Conservation (phyloP, 2,329 filamentous ascomycete genomes). For the Fusarium phyllophilum region DNA sequence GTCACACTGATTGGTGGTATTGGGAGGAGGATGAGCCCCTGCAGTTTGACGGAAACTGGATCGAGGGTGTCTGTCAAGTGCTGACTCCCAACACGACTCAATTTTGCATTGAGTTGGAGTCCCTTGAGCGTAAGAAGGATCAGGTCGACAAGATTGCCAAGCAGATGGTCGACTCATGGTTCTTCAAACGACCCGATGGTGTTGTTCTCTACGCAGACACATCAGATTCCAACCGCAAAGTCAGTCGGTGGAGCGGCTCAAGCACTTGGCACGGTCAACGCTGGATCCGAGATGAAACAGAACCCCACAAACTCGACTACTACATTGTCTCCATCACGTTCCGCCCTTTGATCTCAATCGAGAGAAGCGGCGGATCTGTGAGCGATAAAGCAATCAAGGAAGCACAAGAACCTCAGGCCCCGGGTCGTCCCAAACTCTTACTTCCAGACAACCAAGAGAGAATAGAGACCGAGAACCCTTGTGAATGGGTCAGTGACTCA, state of each 20-base stretch:
- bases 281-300: constrained; percentile 57
- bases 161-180: constrained; percentile 38
- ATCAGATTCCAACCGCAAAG: constrained; percentile 35
- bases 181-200: constrained; percentile 46
- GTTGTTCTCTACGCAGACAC: constrained; percentile 45
- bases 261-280: constrained; percentile 52
- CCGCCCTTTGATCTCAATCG: constrained; percentile 29
- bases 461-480: not conserved
- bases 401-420: not conserved
- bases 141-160: constrained; percentile 58
- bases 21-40: constrained; percentile 43
- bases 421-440: not conserved
- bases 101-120: constrained; percentile 60
- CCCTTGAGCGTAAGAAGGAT: constrained; percentile 54
- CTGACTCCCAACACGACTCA: constrained; percentile 50
- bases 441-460: not conserved
- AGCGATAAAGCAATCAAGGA: constrained; percentile 5
- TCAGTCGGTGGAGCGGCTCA: constrained; percentile 56
- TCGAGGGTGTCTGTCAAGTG: constrained; percentile 32
- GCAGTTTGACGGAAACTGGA: constrained; percentile 51
- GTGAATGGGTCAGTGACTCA: not conserved
- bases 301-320: constrained; percentile 54
- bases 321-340: constrained; percentile 56
- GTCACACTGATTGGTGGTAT: constrained; percentile 54
- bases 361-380: constrained; percentile 29